Conservation (phyloP, 805 yeast genomes). For the Wickerhamiella spandovensis region DNA sequence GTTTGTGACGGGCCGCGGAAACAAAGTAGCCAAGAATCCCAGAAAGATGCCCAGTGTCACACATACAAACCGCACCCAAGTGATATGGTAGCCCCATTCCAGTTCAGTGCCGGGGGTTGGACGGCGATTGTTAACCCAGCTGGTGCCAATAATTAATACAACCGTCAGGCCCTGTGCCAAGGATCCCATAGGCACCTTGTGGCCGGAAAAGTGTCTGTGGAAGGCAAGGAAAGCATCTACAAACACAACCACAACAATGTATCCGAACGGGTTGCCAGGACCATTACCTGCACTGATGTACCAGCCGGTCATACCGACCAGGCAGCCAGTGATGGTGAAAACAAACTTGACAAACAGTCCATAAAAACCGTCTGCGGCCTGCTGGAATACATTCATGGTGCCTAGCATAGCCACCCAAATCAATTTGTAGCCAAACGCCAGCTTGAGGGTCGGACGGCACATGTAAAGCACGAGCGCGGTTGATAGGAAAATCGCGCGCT, state of each 20-base stretch:
- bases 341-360: conserved; percentile 18
- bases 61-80: conserved; percentile 25
- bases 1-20: conserved; percentile 24
- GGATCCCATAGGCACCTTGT: conserved; percentile 19
- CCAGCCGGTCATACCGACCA: conserved; percentile 25
- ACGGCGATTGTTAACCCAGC: conserved; percentile 21
- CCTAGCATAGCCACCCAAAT: conserved; percentile 25
- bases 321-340: conserved; percentile 22
- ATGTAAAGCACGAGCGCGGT: conserved; percentile 13
- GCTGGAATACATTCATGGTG: conserved; percentile 19
- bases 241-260: conserved; percentile 10
- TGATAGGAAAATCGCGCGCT: conserved; percentile 13
- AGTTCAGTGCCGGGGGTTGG: conserved; percentile 12
- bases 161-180: conserved; percentile 10
- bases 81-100: conserved; percentile 22
- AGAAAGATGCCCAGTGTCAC: conserved; percentile 22
- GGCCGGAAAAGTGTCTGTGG: conserved; percentile 22
- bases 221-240: conserved; percentile 8
- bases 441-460: conserved; percentile 15
- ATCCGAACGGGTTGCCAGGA: conserved; percentile 23
- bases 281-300: conserved; percentile 25
- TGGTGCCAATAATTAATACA: conserved; percentile 22
- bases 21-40: conserved; percentile 22
- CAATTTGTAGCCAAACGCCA: conserved; percentile 17
- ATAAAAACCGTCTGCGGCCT: conserved; percentile 24